Base-by-base conservation (phyloP, 2,329 filamentous ascomycete genomes). In the Mariannaea sp. region DNA sequence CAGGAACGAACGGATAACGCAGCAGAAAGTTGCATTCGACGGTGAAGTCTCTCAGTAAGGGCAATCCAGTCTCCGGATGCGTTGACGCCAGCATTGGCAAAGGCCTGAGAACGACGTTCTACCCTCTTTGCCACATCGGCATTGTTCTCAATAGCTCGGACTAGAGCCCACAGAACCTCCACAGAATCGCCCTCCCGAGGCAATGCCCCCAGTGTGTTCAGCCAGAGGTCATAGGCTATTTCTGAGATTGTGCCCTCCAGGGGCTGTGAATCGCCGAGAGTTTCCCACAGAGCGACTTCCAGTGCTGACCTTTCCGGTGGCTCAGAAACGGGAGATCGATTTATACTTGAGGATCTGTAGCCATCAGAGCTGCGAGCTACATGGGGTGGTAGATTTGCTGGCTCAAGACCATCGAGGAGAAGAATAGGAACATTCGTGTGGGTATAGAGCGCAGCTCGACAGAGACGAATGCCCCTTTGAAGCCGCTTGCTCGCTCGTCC, bases 191-290 rank as follows among this genome's bases (percentile, higher is more conserved):
- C 49, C 3, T 54, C 55, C 0, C 56, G 48, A 39, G 61, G 53
- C 2, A 67, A n/a, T 1, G 51, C 48, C 20, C 64, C 59, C 1
- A 71, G 47, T 6, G 53, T 59, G 4, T 59, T 56, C 1, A 64
- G 48, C 69, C 69, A 71, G 3, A 58, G 53, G 5, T 65, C 59
- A 36, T 67, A 61, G 1, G 68, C 51, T 1, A 68, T 32, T 27
- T 68, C 65, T 8, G 61, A 58, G 1, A 70, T 36, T 6, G 62
- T 42, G 22, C 60, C 58, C 35, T 67, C 58, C 12, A 56, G 10
- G 0, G 55, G 35, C 1, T 42, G 53, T 1, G 42, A 44, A 6
- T 65, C 61, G 12, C 52, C 29, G 1, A 67, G 61, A 12, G 47
- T 33, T 24, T 58, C 38, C 57, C 58, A 60, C 3, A 67, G 57